Evolutionary conservation across 2,329 filamentous ascomycete genomes (phyloP).

Genomic region (Fusarium pseudocircinatum): DNA sequence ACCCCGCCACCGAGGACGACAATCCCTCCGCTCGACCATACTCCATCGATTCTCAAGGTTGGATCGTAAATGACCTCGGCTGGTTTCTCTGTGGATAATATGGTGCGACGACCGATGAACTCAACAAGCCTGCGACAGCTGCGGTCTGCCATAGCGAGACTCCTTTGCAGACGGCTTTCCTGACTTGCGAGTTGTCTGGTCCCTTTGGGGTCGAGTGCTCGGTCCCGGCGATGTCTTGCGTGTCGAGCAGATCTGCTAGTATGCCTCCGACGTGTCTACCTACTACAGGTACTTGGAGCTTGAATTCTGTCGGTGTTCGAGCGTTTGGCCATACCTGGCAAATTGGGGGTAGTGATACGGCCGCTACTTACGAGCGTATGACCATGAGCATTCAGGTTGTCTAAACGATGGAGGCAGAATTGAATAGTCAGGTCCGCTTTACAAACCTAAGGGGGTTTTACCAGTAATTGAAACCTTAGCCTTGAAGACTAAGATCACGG

Average conservation of each 20-base stretch:
- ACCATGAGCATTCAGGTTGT: neutral
- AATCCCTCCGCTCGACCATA: neutral
- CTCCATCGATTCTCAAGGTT: neutral
- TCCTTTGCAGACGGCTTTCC: neutral
- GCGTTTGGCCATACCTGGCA: neutral
- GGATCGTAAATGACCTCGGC: neutral
- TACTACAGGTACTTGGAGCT: neutral
- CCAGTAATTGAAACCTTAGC: no score
- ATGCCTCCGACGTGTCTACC: neutral
- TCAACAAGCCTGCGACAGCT: neutral
- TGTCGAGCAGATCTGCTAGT: neutral
- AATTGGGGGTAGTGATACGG: neutral
- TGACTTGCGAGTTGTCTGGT: neutral
- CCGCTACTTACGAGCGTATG: neutral
- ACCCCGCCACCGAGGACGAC: neutral
- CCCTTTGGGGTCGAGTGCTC: neutral
- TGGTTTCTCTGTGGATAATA: neutral
- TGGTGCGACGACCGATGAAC: accelerated
- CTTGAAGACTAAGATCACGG: no score
- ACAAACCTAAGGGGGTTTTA: no score
- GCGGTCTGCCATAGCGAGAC: neutral
- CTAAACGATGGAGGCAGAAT: no score
- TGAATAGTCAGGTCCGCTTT: no score
- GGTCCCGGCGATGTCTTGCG: neutral
- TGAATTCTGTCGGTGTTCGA: neutral